phyloP scores from a whole-genome alignment of 768 basidiomycete species.

The Obba rivulosa region DNA sequence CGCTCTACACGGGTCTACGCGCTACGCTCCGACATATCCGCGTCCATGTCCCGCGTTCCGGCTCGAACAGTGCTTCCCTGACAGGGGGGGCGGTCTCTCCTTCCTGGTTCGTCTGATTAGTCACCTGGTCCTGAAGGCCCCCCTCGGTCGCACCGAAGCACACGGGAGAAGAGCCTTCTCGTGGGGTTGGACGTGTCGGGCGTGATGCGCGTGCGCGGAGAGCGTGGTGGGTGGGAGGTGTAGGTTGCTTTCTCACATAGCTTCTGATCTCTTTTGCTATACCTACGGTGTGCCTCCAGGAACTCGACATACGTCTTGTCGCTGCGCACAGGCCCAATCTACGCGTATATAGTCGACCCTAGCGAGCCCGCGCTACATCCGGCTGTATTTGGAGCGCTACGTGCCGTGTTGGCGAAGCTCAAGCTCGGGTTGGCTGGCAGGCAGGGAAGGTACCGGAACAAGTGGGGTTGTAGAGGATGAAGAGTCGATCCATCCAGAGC shows the following conservation, averaged over 20 bases:
- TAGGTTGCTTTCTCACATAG: constrained; percentile 30
- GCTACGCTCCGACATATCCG: constrained; percentile 50
- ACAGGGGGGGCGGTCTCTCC: neutral
- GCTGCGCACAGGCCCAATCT: constrained; percentile 56
- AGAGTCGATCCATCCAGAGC: too few species aligned
- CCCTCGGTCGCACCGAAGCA: constrained; percentile 17
- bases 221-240: constrained; percentile 68
- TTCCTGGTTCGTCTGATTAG: neutral
- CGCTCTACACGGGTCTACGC: constrained; percentile 61
- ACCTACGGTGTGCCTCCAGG: constrained; percentile 28
- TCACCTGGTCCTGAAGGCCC: too few species aligned
- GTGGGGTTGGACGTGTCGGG: constrained; percentile 55
- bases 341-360: constrained; percentile 63
- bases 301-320: constrained; percentile 74
- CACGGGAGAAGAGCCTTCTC: constrained; percentile 53
- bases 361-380: constrained; percentile 75
- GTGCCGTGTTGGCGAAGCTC: constrained; percentile 13
- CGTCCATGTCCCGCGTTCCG: constrained; percentile 20
- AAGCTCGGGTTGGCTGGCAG: constrained; percentile 9
- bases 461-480: neutral
- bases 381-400: constrained; percentile 59
- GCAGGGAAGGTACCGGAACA: neutral
- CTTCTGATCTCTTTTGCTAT: neutral
- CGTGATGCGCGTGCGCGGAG: constrained; percentile 56
- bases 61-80: neutral